Base-by-base conservation (phyloP, 2,329 filamentous ascomycete species). In the Cadophora sp. region DNA sequence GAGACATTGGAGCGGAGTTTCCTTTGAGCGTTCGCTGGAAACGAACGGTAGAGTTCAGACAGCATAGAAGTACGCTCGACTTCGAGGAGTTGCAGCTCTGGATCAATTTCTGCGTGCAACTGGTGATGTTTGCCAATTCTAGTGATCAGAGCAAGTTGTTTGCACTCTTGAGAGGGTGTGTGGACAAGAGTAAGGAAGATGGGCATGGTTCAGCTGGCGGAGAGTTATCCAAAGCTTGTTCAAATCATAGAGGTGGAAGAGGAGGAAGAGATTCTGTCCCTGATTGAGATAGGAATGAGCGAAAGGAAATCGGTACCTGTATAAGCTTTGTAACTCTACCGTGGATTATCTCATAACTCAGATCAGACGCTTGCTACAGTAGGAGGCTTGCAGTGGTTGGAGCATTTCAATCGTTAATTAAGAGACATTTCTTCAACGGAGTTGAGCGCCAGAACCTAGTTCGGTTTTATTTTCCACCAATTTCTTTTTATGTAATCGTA, bases 11-110 rank as follows among this genome's bases (percentile, higher is more conserved):
- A 9, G 59, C 22, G 1, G 18, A 48, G 27, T 22, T 22, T 4
- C 18, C 27, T 6, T 11, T 22, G 16, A 18, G 39, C 16, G 14
- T 24, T 13, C 0, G 59, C 24, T 27, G 27, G 16, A 70, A 61
- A 48, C 50, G 48, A 20, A 71, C 72, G 1, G 68, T 76, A 11
- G 74, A 76, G 51, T 76, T 75, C 61, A 59, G 73, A 16, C 68
- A 73, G 30, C 73, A 76, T 48, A 67, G 64, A 20, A 61, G 68
- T 0, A 71, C 67, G 0, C 47, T 75, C 4, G 64, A 68, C 33
- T 45, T 59, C 1, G 30, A 60, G 14, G 61, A 41, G 3, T 55
- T 75, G 1, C 18, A 43, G 6, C 61, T 67, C 8, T 75, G 73
- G 73, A 64, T 71, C 2, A 66, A 60, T 18, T 58, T 68, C 33